These are phyloP conservation scores for Tanacetum coccineum DNA, from an alignment of 129 eudicot genomes.

Conservation along the genomic window DNA sequence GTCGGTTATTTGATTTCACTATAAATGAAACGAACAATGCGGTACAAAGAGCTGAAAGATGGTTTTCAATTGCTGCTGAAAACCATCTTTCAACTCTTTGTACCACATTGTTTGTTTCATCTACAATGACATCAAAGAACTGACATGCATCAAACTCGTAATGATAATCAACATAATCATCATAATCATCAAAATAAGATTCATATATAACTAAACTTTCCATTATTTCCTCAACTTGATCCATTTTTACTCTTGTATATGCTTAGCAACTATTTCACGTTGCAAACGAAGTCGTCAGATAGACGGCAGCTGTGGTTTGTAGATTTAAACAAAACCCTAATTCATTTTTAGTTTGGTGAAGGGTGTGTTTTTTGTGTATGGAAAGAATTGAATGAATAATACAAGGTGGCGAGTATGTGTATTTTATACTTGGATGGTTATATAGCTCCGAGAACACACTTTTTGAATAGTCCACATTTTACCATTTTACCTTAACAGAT, in stretches of 20 bases:
- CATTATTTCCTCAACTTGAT: slow-evolving; percentile 31
- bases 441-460: slow-evolving; percentile 15
- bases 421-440: slow-evolving; percentile 10
- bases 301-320: no score
- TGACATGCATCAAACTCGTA: slow-evolving; percentile 79
- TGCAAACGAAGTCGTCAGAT: neutral
- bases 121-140: slow-evolving; percentile 53
- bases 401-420: slow-evolving; percentile 18
- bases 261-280: neutral
- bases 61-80: slow-evolving; percentile 46
- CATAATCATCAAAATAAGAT: neutral
- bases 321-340: slow-evolving; percentile 22
- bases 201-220: slow-evolving; percentile 25
- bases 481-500: slow-evolving; percentile 25
- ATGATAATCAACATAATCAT: slow-evolving; percentile 32
- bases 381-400: neutral
- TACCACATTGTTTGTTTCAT: slow-evolving; percentile 46
- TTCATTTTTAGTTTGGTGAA: no score
- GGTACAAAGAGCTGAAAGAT: slow-evolving; percentile 46
- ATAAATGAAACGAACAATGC: slow-evolving; percentile 46
- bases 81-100: slow-evolving; percentile 69
- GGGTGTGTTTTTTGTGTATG: slow-evolving; percentile 10
- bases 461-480: slow-evolving; percentile 20
- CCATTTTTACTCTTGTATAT: slow-evolving; percentile 6
- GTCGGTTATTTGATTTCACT: slow-evolving; percentile 54